Percentiles rank a stretch among this genome's conserved stretches.
Evolutionary conservation across 768 basidiomycete genomes (phyloP).

Genomic region (Cystofilobasidium ferigula): DNA sequence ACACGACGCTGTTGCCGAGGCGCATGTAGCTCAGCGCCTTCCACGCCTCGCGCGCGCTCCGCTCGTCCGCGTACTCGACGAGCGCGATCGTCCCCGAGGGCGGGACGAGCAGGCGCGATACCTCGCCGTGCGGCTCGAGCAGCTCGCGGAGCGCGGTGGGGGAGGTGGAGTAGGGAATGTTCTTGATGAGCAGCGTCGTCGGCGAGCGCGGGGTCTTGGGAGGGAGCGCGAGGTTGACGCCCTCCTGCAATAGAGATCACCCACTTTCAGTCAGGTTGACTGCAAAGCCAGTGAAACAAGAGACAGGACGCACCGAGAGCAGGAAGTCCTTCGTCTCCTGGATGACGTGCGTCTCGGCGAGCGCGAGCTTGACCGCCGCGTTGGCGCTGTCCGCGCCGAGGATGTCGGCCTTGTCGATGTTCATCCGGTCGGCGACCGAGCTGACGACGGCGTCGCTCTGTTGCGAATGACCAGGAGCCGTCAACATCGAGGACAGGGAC

Average conservation of each 20-base stretch:
- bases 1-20: slow-evolving; percentile 76
- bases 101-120: slow-evolving; percentile 66
- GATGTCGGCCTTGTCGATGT: slow-evolving; percentile 73
- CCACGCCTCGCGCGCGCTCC: slow-evolving; percentile 65
- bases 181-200: slow-evolving; percentile 83
- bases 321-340: slow-evolving; percentile 86
- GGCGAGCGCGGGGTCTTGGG: slow-evolving; percentile 45
- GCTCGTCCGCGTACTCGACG: slow-evolving; percentile 65
- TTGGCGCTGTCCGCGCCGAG: slow-evolving; percentile 70
- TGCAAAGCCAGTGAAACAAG: too few species aligned
- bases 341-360: slow-evolving; percentile 93
- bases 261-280: slow-evolving; percentile 38
- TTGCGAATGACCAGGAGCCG: too few species aligned
- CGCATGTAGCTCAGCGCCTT: slow-evolving; percentile 73
- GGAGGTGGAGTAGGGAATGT: slow-evolving; percentile 85
- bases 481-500: slow-evolving; percentile 23
- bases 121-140: slow-evolving; percentile 62
- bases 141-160: slow-evolving; percentile 62
- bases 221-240: slow-evolving; percentile 29
- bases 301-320: too few species aligned
- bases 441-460: slow-evolving; percentile 89
- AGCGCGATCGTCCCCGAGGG: slow-evolving; percentile 88
- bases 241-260: slow-evolving; percentile 37
- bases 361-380: slow-evolving; percentile 83
- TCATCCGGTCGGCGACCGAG: slow-evolving; percentile 80